Conservation (phyloP, 768 basidiomycete species). For the Leucocoprinus birnbaumii region DNA sequence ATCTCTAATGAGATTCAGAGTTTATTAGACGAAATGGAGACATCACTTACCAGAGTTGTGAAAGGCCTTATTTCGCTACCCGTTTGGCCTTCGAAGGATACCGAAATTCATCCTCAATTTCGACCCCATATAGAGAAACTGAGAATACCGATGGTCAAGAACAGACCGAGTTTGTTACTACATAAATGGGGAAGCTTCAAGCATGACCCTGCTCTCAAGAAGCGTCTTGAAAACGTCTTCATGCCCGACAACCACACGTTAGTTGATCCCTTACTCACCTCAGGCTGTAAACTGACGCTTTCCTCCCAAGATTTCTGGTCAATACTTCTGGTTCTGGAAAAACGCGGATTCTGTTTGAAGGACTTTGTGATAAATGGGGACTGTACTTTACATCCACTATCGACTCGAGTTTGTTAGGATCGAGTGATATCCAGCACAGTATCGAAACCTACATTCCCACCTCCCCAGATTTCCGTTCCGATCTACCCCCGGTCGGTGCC, state of each 20-base stretch:
- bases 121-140: slow-evolving; percentile 25
- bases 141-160: slow-evolving; percentile 32
- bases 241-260: slow-evolving; percentile 42
- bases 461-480: slow-evolving; percentile 25
- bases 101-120: slow-evolving; percentile 18
- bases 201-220: slow-evolving; percentile 25
- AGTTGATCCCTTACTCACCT: slow-evolving; percentile 10
- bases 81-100: slow-evolving; percentile 25
- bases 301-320: slow-evolving; percentile 35
- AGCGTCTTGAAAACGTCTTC: slow-evolving; percentile 37
- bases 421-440: slow-evolving; percentile 38
- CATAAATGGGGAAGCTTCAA: slow-evolving; percentile 39
- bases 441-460: slow-evolving; percentile 36
- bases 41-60: slow-evolving; percentile 29
- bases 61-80: slow-evolving; percentile 29
- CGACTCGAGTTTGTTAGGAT: slow-evolving; percentile 42
- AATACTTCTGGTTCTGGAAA: slow-evolving; percentile 49
- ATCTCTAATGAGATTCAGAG: slow-evolving; percentile 20
- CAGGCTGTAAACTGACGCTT: neutral
- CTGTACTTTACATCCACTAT: slow-evolving; percentile 45
- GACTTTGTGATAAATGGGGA: slow-evolving; percentile 42
- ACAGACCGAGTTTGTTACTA: slow-evolving; percentile 38
- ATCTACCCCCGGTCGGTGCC: slow-evolving; percentile 29
- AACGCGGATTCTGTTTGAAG: slow-evolving; percentile 40
- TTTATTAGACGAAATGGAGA: slow-evolving; percentile 26